Base-by-base conservation (phyloP, 257 asterid species). In the Anisodus tanguticus region DNA sequence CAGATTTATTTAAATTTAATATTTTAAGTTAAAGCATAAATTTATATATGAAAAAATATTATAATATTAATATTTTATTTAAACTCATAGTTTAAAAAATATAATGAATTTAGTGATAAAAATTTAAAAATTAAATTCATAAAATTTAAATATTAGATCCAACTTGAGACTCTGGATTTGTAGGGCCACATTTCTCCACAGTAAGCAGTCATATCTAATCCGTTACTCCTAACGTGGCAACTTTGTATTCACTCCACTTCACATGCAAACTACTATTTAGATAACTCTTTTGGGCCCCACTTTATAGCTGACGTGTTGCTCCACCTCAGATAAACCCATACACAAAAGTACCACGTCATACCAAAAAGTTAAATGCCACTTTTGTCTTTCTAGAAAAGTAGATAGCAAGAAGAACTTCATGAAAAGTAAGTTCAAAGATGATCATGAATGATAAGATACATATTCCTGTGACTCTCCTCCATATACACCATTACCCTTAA, bases 391-490 rank as follows among this genome's bases (percentile, higher is more conserved):
- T 49, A 69, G 85, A 60, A 88, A 70, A 84, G 81, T 76, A 89
- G 92, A 89, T 91, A 88, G 81, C 84, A 80, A 41, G 51, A 45
- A 55, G 22, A 85, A 68, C 80, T 15, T 79, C 82, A 66, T 87
- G 85, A 85, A 82, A 88, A 85, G 74, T 31, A 69, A 81, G 78
- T 84, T 82, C 66, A 57, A 71, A 82, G 4, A 41, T 41, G 45
- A 41, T 41, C 45, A 83, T 86, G 79, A 66, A 85, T 83, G 81
- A 60, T 85, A 54, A 69, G 71, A 69, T 57, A n/a, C 84, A 69
- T 84, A 77, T 82, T 91, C 94, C 31, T 89, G 92, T 91, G 94
- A 91, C 84, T 66, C 85, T 86, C 62, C 87, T 26, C 70, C 71
- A 59, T 86, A 54, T 45, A 31, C 35, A 31, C 35, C 35, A 1